These are phyloP conservation scores for Lolium multiflorum DNA, from an alignment of 176 grass and related monocot genomes.

Conservation along the genomic window DNA sequence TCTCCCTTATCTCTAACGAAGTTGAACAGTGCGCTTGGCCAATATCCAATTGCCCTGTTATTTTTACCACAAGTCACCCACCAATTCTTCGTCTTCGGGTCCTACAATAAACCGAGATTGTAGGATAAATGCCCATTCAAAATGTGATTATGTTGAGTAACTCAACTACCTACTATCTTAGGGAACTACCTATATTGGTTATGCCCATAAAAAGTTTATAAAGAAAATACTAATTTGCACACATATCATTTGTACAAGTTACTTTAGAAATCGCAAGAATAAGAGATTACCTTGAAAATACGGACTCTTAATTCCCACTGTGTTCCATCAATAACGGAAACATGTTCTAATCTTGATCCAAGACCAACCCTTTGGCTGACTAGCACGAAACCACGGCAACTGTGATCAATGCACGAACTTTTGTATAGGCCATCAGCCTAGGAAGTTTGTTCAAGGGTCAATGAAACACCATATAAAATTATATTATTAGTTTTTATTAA, in stretches of 20 bases:
- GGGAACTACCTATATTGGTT: neutral
- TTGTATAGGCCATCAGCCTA: neutral
- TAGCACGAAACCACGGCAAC: slow-evolving; percentile 47
- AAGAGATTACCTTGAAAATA: slow-evolving; percentile 32
- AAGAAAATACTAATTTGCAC: too few species aligned
- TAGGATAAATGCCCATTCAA: neutral
- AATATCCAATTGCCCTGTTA: slow-evolving; percentile 30
- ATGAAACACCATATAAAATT: neutral
- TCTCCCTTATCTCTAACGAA: neutral
- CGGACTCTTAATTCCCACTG: neutral
- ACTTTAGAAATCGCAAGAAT: neutral
- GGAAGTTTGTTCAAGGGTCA: neutral
- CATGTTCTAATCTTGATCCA: neutral
- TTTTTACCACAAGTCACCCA: neutral
- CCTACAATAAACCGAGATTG: slow-evolving; percentile 10
- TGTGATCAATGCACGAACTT: neutral
- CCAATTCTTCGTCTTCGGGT: slow-evolving; percentile 23
- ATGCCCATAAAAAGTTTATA: too few species aligned
- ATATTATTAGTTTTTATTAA: neutral
- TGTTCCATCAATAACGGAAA: slow-evolving; percentile 26
- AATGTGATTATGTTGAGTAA: neutral
- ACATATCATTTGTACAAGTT: neutral
- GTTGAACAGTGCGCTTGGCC: slow-evolving; percentile 28
- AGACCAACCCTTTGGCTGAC: neutral
- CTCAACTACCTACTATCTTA: neutral